Percentiles rank a stretch among this genome's conserved stretches.
Evolutionary conservation across 352 stramenopile species (phyloP).

Genomic region (Phytophthora fragariaefolia): DNA sequence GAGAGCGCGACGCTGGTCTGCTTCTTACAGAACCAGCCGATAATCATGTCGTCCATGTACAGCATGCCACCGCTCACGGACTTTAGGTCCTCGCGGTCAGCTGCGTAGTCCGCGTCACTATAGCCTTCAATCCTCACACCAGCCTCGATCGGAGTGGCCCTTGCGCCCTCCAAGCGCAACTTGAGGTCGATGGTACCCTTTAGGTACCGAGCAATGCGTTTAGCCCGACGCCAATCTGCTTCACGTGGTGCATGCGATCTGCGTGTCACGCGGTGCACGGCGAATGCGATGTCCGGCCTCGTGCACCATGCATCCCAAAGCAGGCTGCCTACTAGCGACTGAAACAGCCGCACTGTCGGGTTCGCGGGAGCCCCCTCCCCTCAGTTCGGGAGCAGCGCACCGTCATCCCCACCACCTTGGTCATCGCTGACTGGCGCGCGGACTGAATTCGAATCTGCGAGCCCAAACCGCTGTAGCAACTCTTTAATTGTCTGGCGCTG

Average conservation of each 20-base stretch:
- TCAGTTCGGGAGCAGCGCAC: constrained; percentile 8
- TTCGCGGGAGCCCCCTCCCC: not conserved
- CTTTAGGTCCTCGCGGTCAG: not conserved
- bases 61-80: not conserved
- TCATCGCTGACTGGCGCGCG: constrained; percentile 18
- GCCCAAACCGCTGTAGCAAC: not conserved
- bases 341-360: constrained; percentile 7
- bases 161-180: not conserved
- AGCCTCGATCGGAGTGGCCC: not conserved
- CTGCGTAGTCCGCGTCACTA: not conserved
- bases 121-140: not conserved
- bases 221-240: not conserved
- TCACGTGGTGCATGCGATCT: not conserved
- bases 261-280: not conserved
- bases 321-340: not conserved
- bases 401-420: not conserved
- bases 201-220: not conserved
- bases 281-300: not conserved
- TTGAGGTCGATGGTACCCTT: not conserved
- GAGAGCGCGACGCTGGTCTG: not conserved
- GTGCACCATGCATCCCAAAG: not conserved
- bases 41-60: not conserved
- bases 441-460: not conserved
- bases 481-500: not conserved
- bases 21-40: not conserved